phyloP scores from a whole-genome alignment of 345 rosid species.

The Aquilaria malaccensis region DNA sequence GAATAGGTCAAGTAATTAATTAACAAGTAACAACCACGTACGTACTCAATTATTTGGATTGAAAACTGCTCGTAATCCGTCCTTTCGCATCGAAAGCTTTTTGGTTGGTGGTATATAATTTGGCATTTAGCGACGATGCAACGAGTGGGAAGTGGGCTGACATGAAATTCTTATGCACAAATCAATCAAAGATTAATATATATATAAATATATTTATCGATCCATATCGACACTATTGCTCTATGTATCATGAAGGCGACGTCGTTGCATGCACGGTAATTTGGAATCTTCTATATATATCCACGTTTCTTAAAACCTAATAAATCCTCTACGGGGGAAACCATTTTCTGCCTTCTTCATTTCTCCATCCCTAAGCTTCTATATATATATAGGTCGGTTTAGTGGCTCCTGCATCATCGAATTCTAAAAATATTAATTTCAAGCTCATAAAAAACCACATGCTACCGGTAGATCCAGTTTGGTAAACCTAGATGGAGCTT shows the following conservation, averaged over 20 bases:
- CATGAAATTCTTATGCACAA: not conserved
- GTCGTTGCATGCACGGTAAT: not conserved
- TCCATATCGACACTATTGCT: not conserved
- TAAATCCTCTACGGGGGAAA: too few species aligned
- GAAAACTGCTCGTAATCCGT: not conserved
- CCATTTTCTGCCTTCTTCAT: too few species aligned
- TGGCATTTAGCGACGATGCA: not conserved
- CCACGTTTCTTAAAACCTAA: not conserved
- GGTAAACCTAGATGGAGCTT: too few species aligned
- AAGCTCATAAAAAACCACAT: too few species aligned
- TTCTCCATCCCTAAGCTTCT: too few species aligned
- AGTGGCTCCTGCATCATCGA: too few species aligned
- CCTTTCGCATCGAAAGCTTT: not conserved
- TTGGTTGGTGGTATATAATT: conserved; percentile 1
- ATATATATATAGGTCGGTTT: too few species aligned
- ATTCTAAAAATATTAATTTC: too few species aligned
- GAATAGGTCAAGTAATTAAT: too few species aligned
- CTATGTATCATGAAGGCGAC: not conserved
- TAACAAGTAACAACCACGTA: not conserved
- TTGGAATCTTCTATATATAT: not conserved
- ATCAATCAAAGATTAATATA: not conserved
- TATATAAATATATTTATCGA: too few species aligned
- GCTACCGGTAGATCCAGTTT: too few species aligned
- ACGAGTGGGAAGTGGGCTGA: not conserved
- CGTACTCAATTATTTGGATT: conserved; percentile 2